Conservation (phyloP, 1,139 yeast species). For the Suzukiozyma palmioleophila region DNA sequence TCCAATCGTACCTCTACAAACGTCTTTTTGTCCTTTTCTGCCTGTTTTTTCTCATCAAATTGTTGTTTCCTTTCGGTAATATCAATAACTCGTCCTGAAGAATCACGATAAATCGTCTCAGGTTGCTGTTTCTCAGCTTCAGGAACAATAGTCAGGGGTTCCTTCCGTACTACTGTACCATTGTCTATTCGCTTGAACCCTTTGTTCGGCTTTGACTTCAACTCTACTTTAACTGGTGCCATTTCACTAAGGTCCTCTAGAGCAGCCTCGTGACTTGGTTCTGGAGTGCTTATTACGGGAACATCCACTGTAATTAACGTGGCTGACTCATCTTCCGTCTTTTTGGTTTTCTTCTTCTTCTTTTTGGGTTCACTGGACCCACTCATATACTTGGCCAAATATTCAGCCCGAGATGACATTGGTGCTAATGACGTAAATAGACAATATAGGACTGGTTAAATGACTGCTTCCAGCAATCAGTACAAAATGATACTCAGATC, state of each 20-base stretch:
- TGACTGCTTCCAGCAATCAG: too few species aligned
- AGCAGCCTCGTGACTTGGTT: background rate
- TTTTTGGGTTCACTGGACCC: constrained; percentile 10
- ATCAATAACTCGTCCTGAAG: constrained; percentile 35
- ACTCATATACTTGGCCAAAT: constrained; percentile 15
- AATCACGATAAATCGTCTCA: constrained; percentile 37
- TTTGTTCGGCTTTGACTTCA: constrained; percentile 13
- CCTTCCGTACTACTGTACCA: constrained; percentile 14
- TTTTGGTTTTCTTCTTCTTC: constrained; percentile 9
- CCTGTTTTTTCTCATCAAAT: constrained; percentile 31
- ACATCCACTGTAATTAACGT: constrained; percentile 11
- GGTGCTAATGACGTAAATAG: too few species aligned
- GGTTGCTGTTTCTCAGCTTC: constrained; percentile 6
- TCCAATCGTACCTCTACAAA: constrained; percentile 8
- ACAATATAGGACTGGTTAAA: too few species aligned
- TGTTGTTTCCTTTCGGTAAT: constrained; percentile 21
- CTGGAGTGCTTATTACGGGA: constrained; percentile 2
- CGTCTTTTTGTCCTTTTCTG: constrained; percentile 18
- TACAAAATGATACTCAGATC: too few species aligned
- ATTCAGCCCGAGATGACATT: constrained; percentile 11
- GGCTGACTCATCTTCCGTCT: constrained; percentile 4
- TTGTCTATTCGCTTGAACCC: constrained; percentile 39
- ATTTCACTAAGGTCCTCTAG: constrained; percentile 11
- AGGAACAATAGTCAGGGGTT: background rate
- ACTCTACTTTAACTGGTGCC: constrained; percentile 20